Percentiles rank a stretch among this genome's conserved stretches.
Evolutionary conservation across 2,329 filamentous ascomycete species (phyloP).

Genomic region (Periconia macrospinosa): DNA sequence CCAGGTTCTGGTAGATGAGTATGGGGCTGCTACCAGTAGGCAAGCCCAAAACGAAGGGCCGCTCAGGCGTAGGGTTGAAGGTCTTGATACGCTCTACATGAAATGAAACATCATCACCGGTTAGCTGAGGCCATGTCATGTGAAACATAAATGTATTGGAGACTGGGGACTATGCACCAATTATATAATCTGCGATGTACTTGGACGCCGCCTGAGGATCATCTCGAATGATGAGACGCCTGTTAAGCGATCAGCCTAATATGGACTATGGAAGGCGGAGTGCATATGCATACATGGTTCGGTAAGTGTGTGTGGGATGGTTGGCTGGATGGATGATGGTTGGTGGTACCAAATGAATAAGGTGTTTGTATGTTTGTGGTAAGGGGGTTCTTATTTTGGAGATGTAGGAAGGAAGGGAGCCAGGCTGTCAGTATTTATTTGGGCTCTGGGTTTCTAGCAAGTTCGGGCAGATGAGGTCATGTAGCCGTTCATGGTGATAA

Average conservation of each 20-base stretch:
- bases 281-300: constrained; percentile 38
- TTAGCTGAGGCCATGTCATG: background rate
- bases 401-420: no score
- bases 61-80: constrained; percentile 70
- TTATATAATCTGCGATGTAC: constrained; percentile 81
- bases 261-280: constrained; percentile 13
- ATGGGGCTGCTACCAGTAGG: constrained; percentile 83
- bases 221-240: constrained; percentile 84
- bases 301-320: constrained; percentile 7
- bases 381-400: no score
- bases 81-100: constrained; percentile 72
- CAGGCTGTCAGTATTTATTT: background rate
- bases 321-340: no score
- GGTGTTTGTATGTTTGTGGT: no score
- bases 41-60: constrained; percentile 80
- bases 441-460: background rate
- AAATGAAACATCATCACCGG: background rate
- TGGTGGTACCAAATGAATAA: no score
- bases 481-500: no score
- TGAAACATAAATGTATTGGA: background rate
- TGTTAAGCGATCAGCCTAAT: constrained; percentile 45
- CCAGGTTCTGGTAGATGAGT: constrained; percentile 75
- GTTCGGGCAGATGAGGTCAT: background rate
- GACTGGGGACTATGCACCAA: constrained; percentile 53
- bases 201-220: constrained; percentile 68